Evolutionary conservation across 352 stramenopile species (phyloP).

Genomic region (Pythium vanterpoolii): DNA sequence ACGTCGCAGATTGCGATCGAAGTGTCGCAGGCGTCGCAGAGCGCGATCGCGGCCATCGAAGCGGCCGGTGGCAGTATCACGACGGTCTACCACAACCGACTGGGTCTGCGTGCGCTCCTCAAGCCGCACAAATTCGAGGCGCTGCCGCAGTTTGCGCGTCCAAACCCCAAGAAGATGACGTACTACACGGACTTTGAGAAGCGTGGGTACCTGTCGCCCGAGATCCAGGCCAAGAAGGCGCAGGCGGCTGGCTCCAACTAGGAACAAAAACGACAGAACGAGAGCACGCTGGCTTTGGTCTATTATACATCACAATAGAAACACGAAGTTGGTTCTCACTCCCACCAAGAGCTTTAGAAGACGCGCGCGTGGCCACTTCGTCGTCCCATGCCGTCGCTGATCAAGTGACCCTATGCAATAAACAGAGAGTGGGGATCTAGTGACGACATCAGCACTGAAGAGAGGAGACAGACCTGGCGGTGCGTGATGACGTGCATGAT

Average conservation of each 20-base stretch:
- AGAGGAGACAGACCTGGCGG: constrained; percentile 25
- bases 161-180: constrained; percentile 94
- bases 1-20: constrained; percentile 92
- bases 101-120: constrained; percentile 92
- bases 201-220: constrained; percentile 95
- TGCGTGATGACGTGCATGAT: constrained; percentile 30
- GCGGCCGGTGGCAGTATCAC: constrained; percentile 91
- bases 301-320: constrained; percentile 5
- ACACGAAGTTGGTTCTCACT: not conserved
- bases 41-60: constrained; percentile 95
- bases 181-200: constrained; percentile 97
- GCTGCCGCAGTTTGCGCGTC: constrained; percentile 91
- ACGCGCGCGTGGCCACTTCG: constrained; percentile 18
- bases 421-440: not conserved
- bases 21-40: constrained; percentile 91
- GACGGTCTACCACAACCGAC: constrained; percentile 96
- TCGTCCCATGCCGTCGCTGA: constrained; percentile 19
- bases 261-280: not conserved
- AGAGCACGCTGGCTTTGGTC: not conserved
- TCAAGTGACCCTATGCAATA: constrained; percentile 24
- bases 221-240: constrained; percentile 93
- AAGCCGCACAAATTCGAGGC: constrained; percentile 96
- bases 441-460: not conserved
- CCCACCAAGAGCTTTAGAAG: constrained; percentile 14
- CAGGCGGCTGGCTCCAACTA: constrained; percentile 35